These are phyloP conservation scores for Lojkania enalia DNA, from an alignment of 2,329 filamentous ascomycete genomes.

Conservation along the genomic window DNA sequence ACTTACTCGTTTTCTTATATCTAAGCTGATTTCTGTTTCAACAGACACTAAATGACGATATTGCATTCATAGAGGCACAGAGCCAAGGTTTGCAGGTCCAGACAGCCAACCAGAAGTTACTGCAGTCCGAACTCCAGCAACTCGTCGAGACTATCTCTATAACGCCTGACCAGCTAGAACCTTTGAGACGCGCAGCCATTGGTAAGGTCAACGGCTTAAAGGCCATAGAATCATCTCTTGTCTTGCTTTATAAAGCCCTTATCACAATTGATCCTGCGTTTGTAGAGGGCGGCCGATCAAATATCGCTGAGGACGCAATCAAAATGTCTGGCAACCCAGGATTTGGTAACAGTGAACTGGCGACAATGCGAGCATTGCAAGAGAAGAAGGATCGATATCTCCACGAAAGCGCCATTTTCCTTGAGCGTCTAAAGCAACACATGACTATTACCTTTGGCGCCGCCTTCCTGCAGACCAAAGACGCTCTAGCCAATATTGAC, in stretches of 20 bases:
- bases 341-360: conserved; percentile 72
- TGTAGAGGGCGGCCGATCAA: conserved; percentile 53
- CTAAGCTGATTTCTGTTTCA: background rate
- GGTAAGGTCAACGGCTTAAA: conserved; percentile 71
- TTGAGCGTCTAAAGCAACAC: conserved; percentile 78
- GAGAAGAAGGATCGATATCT: conserved; percentile 93
- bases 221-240: conserved; percentile 75
- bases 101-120: conserved; percentile 91
- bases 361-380: conserved; percentile 89
- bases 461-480: conserved; percentile 70
- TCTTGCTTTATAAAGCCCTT: conserved; percentile 89
- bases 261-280: conserved; percentile 87
- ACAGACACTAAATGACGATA: conserved; percentile 90
- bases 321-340: conserved; percentile 52
- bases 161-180: conserved; percentile 72
- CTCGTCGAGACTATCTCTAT: conserved; percentile 92
- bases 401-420: conserved; percentile 73
- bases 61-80: conserved; percentile 96
- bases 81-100: conserved; percentile 96
- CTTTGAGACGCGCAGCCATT: conserved; percentile 73
- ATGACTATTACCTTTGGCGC: conserved; percentile 80
- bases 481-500: conserved; percentile 58
- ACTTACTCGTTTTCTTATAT: too few species aligned
- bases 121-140: conserved; percentile 85
- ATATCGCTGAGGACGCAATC: conserved; percentile 48